phyloP scores from a whole-genome alignment of 345 rosid genomes.

The Salix purpurea region DNA sequence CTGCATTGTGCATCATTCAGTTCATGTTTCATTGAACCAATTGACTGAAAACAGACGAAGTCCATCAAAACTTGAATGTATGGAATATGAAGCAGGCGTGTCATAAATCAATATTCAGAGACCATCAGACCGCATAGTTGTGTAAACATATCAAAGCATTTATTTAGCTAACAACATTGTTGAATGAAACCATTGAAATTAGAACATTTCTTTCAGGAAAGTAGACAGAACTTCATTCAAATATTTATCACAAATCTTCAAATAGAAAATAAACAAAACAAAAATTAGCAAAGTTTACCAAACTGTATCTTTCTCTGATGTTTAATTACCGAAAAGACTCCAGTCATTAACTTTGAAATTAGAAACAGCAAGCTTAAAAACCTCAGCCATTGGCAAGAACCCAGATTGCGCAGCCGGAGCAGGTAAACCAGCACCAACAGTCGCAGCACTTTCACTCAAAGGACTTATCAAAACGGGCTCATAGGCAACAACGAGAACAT shows the following conservation, averaged over 20 bases:
- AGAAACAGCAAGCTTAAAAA: conserved; percentile 60
- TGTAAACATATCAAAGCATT: background rate
- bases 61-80: background rate
- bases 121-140: no score
- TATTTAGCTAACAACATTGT: background rate
- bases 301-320: background rate
- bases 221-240: no score
- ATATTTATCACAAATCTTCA: no score
- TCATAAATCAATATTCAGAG: background rate
- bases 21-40: background rate
- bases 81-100: background rate
- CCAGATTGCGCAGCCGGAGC: conserved; percentile 59
- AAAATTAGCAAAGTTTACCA: no score
- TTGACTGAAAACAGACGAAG: background rate
- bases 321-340: conserved; percentile 51
- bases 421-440: conserved; percentile 72
- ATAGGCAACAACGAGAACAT: conserved; percentile 63
- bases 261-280: no score
- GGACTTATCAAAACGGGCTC: conserved; percentile 78
- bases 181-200: no score
- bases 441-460: conserved; percentile 61
- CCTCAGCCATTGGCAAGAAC: conserved; percentile 54
- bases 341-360: conserved; percentile 69
- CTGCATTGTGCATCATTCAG: background rate
- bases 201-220: no score